Evolutionary conservation across 2,329 filamentous ascomycete genomes (phyloP).

Genomic region (Gaeumannomyces sp.): DNA sequence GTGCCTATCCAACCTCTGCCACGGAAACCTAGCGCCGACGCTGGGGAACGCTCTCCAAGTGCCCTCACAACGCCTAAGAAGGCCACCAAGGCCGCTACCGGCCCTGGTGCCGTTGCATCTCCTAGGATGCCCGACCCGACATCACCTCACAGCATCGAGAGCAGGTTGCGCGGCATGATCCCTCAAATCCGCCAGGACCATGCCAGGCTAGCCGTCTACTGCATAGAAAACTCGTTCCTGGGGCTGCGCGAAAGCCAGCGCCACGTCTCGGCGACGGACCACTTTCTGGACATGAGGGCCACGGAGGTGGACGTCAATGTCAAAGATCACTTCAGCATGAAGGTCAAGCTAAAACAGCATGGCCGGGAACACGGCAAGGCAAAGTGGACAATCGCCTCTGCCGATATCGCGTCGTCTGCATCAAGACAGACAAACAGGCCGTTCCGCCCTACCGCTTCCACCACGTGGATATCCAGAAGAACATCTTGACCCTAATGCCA

Average conservation of each 20-base stretch:
- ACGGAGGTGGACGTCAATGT: slow-evolving; percentile 23
- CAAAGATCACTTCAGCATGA: slow-evolving; percentile 35
- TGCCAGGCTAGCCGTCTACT: slow-evolving; percentile 36
- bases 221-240: slow-evolving; percentile 37
- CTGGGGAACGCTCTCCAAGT: no score
- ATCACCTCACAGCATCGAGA: slow-evolving; percentile 25
- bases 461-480: slow-evolving; percentile 53
- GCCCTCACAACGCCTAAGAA: background rate
- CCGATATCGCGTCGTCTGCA: slow-evolving; percentile 35
- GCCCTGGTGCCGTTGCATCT: background rate
- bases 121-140: no score
- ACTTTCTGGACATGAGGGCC: slow-evolving; percentile 39
- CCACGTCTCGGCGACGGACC: slow-evolving; percentile 36
- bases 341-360: slow-evolving; percentile 46
- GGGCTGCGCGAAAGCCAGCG: slow-evolving; percentile 30
- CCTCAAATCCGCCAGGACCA: slow-evolving; percentile 40
- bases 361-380: slow-evolving; percentile 28
- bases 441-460: slow-evolving; percentile 55
- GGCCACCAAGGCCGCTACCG: no score
- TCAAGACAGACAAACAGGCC: slow-evolving; percentile 43
- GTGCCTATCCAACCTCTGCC: background rate
- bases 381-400: slow-evolving; percentile 39
- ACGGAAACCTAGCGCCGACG: background rate
- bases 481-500: slow-evolving; percentile 53
- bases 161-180: slow-evolving; percentile 32